Percentiles rank a stretch among this genome's conserved stretches.
Conservation (phyloP, 2,329 filamentous ascomycete genomes). For the Diaporthe capsici region DNA sequence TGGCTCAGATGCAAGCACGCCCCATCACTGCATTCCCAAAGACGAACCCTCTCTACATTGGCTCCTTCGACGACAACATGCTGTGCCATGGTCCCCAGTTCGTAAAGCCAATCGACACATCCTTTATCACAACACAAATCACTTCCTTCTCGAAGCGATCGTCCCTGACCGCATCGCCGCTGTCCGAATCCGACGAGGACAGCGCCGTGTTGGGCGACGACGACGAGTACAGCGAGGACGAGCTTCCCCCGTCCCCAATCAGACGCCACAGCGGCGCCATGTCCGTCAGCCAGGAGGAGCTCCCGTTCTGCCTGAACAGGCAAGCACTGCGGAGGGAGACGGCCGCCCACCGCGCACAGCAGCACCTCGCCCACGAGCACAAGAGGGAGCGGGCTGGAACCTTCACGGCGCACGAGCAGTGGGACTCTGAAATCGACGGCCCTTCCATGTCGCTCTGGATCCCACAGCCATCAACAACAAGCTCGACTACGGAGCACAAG, state of each 20-base stretch:
- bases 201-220: conserved; percentile 40
- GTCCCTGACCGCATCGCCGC: conserved; percentile 33
- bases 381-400: conserved; percentile 22
- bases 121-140: conserved; percentile 34
- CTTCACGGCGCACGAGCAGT: conserved; percentile 38
- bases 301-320: conserved; percentile 40
- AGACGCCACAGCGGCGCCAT: conserved; percentile 41
- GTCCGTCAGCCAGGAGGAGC: conserved; percentile 42
- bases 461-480: conserved; percentile 23
- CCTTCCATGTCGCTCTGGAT: conserved; percentile 39
- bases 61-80: conserved; percentile 41
- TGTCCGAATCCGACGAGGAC: conserved; percentile 37
- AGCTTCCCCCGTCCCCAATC: conserved; percentile 40
- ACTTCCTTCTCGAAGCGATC: conserved; percentile 37
- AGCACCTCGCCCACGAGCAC: conserved; percentile 29
- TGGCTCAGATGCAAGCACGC: conserved; percentile 26
- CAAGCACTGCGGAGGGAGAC: conserved; percentile 40
- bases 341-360: conserved; percentile 38
- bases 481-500: conserved; percentile 15
- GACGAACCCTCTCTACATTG: conserved; percentile 38
- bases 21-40: conserved; percentile 24
- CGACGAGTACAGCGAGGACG: conserved; percentile 41
- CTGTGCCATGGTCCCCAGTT: conserved; percentile 36
- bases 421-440: conserved; percentile 40
- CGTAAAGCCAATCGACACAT: conserved; percentile 40